phyloP scores from a whole-genome alignment of 2,329 filamentous ascomycete genomes.

The Pseudogymnoascus verrucosus region DNA sequence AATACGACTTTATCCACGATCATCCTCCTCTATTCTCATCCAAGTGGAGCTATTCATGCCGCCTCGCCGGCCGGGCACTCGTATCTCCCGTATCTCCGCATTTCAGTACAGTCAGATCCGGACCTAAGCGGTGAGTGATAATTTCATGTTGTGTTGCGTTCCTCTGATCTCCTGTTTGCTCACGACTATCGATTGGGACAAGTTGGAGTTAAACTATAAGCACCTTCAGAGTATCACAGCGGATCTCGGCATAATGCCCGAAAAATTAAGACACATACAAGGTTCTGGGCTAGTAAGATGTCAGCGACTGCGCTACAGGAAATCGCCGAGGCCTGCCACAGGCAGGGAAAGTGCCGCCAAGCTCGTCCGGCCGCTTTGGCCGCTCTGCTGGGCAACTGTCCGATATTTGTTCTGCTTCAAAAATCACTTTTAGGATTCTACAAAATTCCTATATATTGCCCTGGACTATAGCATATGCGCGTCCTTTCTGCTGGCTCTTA shows the following conservation, averaged over 20 bases:
- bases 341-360: not conserved
- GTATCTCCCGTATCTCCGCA: conserved; percentile 2
- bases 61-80: not conserved
- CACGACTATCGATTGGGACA: not conserved
- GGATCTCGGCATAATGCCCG: not conserved
- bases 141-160: not conserved
- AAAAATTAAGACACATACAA: not conserved
- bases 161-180: not conserved
- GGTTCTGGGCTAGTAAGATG: not conserved
- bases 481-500: not conserved
- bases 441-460: not conserved
- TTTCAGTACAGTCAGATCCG: not conserved
- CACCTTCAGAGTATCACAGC: not conserved
- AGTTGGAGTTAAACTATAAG: not conserved
- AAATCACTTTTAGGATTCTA: not conserved
- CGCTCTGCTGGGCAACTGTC: not conserved
- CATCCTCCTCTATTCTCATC: not conserved
- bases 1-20: not conserved
- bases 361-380: not conserved
- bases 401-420: not conserved
- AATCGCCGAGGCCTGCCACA: not conserved
- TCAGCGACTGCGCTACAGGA: not conserved
- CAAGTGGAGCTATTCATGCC: not conserved
- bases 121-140: not conserved
- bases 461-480: not conserved